phyloP scores from a whole-genome alignment of 2,329 filamentous ascomycete genomes.

The Sordariomycetes sp. region DNA sequence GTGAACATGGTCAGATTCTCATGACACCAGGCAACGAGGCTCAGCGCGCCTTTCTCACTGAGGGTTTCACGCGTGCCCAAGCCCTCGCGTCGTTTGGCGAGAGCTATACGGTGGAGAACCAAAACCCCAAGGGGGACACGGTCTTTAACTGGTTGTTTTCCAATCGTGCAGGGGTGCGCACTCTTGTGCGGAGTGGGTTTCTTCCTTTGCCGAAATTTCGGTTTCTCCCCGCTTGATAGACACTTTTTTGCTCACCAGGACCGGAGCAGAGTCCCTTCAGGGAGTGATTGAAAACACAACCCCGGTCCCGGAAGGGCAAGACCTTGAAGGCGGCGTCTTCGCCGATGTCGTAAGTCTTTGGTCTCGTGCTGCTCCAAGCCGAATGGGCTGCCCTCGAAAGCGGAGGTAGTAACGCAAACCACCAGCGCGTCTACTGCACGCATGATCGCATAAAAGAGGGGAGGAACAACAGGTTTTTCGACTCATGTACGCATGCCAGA shows the following conservation, averaged over 20 bases:
- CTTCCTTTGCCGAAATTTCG: background rate
- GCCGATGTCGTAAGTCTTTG: slow-evolving; percentile 3
- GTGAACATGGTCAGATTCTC: background rate
- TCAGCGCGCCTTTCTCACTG: background rate
- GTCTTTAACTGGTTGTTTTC: background rate
- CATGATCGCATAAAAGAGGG: slow-evolving; percentile 1
- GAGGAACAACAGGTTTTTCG: background rate
- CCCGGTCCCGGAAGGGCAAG: too few relatives aligned
- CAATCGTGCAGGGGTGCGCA: background rate
- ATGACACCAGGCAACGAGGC: background rate
- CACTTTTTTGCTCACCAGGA: too few relatives aligned
- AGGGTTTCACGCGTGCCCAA: background rate
- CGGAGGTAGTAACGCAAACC: background rate
- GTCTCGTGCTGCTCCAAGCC: background rate
- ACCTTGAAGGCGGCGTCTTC: background rate
- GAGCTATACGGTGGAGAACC: background rate
- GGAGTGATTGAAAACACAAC: too few relatives aligned
- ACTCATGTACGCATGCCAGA: background rate
- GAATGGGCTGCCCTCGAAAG: background rate
- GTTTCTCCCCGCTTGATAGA: background rate
- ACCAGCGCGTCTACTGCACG: slow-evolving; percentile 1
- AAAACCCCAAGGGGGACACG: background rate
- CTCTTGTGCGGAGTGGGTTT: background rate
- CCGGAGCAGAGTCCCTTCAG: too few relatives aligned
- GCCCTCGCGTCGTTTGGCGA: background rate